phyloP scores from a whole-genome alignment of 257 asterid species.

The Knoxia roxburghii region DNA sequence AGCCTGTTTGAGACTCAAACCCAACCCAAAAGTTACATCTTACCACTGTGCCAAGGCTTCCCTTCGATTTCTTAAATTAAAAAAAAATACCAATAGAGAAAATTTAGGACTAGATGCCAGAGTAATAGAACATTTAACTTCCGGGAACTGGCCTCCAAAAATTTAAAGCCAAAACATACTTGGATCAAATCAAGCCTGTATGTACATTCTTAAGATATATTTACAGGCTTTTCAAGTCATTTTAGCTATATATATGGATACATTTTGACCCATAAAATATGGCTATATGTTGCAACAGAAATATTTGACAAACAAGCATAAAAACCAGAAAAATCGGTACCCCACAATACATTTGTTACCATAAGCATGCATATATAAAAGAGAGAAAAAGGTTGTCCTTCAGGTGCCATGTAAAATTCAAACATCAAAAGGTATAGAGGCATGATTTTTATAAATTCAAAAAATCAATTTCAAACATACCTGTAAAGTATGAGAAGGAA shows the following conservation, averaged over 20 bases:
- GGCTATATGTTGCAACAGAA: background rate
- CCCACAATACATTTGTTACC: background rate
- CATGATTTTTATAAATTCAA: too few species aligned
- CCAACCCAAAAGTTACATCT: background rate
- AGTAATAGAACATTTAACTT: background rate
- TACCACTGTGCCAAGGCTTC: background rate
- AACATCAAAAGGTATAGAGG: too few species aligned
- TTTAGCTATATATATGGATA: background rate
- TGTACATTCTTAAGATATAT: background rate
- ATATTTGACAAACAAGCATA: background rate
- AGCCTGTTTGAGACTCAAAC: too few species aligned
- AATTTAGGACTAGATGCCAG: background rate
- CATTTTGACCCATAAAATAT: background rate
- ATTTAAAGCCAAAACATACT: background rate
- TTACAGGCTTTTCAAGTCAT: background rate
- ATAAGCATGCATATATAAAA: background rate
- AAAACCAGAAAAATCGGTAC: background rate
- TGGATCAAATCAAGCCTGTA: background rate
- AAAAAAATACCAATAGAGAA: too few species aligned
- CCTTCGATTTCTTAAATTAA: background rate
- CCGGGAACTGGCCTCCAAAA: background rate
- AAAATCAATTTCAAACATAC: slow-evolving; percentile 21
- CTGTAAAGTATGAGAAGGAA: slow-evolving; percentile 78
- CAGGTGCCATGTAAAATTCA: background rate
- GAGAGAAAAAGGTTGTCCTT: background rate